Evolutionary conservation across 179 eudicot species (phyloP).

Genomic region (Beta macrorhiza): DNA sequence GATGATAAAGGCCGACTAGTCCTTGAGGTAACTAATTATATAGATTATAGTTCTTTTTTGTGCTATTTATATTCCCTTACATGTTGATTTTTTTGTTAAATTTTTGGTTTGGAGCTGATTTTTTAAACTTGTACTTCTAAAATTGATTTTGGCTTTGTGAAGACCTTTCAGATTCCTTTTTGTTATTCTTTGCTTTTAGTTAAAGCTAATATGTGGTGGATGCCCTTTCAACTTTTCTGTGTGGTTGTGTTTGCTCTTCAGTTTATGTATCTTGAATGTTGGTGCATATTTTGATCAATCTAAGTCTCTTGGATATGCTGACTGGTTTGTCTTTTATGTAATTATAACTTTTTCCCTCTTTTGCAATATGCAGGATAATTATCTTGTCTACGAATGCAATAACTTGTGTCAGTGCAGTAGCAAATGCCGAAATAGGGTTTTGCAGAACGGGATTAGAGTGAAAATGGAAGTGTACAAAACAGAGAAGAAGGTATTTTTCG

Average conservation of each 20-base stretch:
- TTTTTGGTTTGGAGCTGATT: too few species aligned
- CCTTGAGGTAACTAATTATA: constrained; percentile 51
- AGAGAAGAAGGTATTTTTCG: constrained; percentile 59
- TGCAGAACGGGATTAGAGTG: constrained; percentile 79
- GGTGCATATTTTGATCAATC: neutral
- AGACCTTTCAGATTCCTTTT: neutral
- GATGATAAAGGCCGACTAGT: constrained; percentile 74
- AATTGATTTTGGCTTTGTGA: neutral
- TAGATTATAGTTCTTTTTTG: neutral
- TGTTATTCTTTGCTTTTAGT: neutral
- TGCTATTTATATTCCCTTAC: neutral
- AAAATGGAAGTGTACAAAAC: constrained; percentile 86
- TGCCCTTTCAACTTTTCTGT: neutral
- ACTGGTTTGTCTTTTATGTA: neutral
- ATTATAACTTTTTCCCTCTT: neutral
- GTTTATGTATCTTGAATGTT: neutral
- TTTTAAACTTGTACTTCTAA: neutral
- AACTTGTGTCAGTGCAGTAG: constrained; percentile 65
- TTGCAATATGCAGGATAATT: constrained; percentile 59
- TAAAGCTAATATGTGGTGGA: constrained; percentile 4
- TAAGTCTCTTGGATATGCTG: neutral
- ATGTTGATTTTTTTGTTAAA: too few species aligned
- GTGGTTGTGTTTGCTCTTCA: neutral
- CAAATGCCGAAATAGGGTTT: constrained; percentile 79
- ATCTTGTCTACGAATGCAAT: constrained; percentile 87